Percentiles rank a stretch among this genome's conserved stretches.
Evolutionary conservation across 2,329 filamentous ascomycete species (phyloP).

Genomic region (Lachnellula arida): DNA sequence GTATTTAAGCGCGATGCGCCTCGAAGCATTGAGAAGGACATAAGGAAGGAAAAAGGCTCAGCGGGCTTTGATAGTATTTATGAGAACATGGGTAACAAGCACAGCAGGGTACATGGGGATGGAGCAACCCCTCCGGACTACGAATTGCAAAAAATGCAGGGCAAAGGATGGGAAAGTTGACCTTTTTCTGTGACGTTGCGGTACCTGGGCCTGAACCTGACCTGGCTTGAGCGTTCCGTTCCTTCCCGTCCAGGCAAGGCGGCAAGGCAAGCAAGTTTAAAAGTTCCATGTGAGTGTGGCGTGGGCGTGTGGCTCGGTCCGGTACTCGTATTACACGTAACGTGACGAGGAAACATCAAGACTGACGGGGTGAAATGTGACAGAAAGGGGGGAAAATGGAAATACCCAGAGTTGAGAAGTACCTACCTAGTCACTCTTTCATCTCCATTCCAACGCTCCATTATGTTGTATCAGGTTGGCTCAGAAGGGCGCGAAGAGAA

Average conservation of each 20-base stretch:
- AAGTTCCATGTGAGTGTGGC: background rate
- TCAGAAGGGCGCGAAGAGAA: background rate
- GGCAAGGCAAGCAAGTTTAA: background rate
- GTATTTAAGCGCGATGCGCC: conserved; percentile 12
- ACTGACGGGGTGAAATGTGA: background rate
- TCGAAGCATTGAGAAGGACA: conserved; percentile 19
- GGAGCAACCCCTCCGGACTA: conserved; percentile 7
- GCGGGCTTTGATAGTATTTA: background rate
- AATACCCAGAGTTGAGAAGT: too few relatives aligned
- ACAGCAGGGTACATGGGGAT: conserved; percentile 5
- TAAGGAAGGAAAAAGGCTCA: conserved; percentile 13
- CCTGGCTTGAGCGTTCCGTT: too few relatives aligned
- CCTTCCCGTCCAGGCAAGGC: background rate
- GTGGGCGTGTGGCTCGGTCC: background rate
- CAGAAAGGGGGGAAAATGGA: background rate
- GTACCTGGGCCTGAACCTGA: too few relatives aligned
- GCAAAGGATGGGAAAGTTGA: background rate
- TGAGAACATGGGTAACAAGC: conserved; percentile 10
- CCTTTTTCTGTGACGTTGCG: background rate
- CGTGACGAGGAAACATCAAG: too few relatives aligned
- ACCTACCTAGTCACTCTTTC: too few relatives aligned
- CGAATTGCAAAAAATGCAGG: conserved; percentile 3
- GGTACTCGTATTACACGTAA: too few relatives aligned
- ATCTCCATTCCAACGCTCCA: background rate
- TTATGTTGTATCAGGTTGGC: background rate